Evolutionary conservation across 192 early-diverging fungal genomes (phyloP).

Genomic region (Lunasporangiospora selenospora): DNA sequence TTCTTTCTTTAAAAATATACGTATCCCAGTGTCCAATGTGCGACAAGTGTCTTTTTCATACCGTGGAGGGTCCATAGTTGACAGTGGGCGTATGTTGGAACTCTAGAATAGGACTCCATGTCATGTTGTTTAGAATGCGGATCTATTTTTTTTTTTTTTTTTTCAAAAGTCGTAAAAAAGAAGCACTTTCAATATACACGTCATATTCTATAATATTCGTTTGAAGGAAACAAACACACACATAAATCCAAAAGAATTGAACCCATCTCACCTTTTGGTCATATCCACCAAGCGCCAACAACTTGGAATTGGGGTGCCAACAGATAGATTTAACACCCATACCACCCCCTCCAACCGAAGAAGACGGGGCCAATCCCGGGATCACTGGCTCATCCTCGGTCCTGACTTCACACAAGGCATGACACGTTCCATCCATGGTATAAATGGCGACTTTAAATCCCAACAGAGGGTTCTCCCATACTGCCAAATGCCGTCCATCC

Average conservation of each 20-base stretch:
- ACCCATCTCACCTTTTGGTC: conserved; percentile 74
- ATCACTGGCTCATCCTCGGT: neutral
- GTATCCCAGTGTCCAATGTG: conserved; percentile 32
- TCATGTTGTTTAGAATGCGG: conserved; percentile 73
- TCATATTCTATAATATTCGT: conserved; percentile 4
- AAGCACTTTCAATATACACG: neutral
- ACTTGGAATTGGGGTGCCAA: conserved; percentile 80
- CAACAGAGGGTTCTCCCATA: conserved; percentile 74
- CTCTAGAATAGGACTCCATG: conserved; percentile 71
- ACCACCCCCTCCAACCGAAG: conserved; percentile 60
- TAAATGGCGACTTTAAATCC: conserved; percentile 52
- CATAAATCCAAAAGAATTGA: neutral
- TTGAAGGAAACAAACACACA: conserved; percentile 1
- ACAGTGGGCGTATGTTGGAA: conserved; percentile 62
- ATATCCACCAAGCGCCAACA: conserved; percentile 85
- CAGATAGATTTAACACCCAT: conserved; percentile 78
- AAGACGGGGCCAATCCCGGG: conserved; percentile 34
- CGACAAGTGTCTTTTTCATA: conserved; percentile 2
- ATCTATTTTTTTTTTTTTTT: no score
- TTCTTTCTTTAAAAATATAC: conserved; percentile 12
- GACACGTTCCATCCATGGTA: conserved; percentile 30
- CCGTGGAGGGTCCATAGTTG: conserved; percentile 33
- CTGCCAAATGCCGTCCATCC: conserved; percentile 77
- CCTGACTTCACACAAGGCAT: conserved; percentile 11
- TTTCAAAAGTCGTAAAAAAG: neutral